phyloP scores from a whole-genome alignment of 495 filamentous ascomycete species.

The Hyaloscypha variabilis region DNA sequence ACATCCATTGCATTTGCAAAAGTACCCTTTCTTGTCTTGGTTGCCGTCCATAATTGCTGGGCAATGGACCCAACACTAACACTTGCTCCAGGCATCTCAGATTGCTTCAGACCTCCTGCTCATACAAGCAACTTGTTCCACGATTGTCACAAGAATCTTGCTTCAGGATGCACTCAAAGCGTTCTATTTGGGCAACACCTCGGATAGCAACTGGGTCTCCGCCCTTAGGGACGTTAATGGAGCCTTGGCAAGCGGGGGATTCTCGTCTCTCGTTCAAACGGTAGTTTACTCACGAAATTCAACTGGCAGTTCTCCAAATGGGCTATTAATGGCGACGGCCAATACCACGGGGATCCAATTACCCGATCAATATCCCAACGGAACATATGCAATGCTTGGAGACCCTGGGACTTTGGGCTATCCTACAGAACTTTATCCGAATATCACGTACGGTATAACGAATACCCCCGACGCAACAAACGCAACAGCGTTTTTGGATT shows the following conservation, averaged over 20 bases:
- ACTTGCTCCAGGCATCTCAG: conserved; percentile 56
- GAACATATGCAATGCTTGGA: conserved; percentile 58
- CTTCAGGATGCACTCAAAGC: conserved; percentile 63
- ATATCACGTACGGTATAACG: conserved; percentile 62
- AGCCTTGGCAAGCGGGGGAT: conserved; percentile 56
- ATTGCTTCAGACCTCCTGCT: conserved; percentile 75
- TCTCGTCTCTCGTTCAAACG: conserved; percentile 64
- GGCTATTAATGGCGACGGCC: conserved; percentile 65
- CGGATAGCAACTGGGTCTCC: conserved; percentile 54
- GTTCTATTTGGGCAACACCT: conserved; percentile 60
- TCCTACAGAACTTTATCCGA: conserved; percentile 71
- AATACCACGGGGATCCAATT: conserved; percentile 49
- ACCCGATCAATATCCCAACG: conserved; percentile 60
- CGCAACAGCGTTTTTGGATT: conserved; percentile 49
- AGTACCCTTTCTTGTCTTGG: too few species aligned
- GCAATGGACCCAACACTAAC: not conserved
- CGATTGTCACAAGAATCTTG: conserved; percentile 67
- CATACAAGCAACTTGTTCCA: conserved; percentile 68
- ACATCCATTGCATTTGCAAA: not conserved
- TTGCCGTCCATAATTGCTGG: not conserved
- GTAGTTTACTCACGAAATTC: conserved; percentile 65
- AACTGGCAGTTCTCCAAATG: conserved; percentile 49
- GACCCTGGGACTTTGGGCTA: conserved; percentile 61
- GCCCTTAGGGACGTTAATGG: conserved; percentile 60
- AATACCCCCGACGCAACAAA: conserved; percentile 41